These are phyloP conservation scores for Cladorrhinum sp. DNA, from an alignment of 2,329 filamentous ascomycete genomes.

Conservation along the genomic window DNA sequence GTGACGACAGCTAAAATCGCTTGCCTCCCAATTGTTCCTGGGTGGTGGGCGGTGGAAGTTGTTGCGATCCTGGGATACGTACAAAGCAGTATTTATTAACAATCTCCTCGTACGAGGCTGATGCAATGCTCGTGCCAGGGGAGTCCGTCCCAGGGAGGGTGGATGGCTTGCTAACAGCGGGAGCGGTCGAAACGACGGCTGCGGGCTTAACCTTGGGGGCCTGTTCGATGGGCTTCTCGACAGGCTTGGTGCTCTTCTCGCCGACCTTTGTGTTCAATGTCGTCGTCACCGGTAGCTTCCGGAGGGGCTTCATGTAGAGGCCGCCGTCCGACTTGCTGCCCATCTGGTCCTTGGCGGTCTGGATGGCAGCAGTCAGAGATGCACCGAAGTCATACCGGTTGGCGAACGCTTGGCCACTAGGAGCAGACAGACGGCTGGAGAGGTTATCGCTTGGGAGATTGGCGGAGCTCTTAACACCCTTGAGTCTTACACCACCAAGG, in stretches of 20 bases:
- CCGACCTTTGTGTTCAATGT: slow-evolving; percentile 7
- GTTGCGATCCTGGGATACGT: slow-evolving; percentile 59
- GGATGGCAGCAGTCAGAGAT: slow-evolving; percentile 81
- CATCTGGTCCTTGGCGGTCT: slow-evolving; percentile 64
- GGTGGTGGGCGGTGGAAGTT: slow-evolving; percentile 23
- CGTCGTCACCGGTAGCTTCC: slow-evolving; percentile 31
- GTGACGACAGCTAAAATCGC: slow-evolving; percentile 21
- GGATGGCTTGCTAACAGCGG: slow-evolving; percentile 16
- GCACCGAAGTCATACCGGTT: slow-evolving; percentile 95
- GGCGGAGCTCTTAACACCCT: slow-evolving; percentile 61
- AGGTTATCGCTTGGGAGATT: slow-evolving; percentile 63
- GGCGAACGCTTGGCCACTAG: slow-evolving; percentile 73
- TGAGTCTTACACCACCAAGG: slow-evolving; percentile 62
- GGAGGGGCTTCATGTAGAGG: slow-evolving; percentile 54
- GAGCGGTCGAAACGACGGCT: slow-evolving; percentile 26
- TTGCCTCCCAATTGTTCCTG: slow-evolving; percentile 28
- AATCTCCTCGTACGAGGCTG: slow-evolving; percentile 90
- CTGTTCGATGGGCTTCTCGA: slow-evolving; percentile 11
- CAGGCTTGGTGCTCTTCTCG: slow-evolving; percentile 12
- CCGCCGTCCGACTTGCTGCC: slow-evolving; percentile 57
- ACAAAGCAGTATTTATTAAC: slow-evolving; percentile 99
- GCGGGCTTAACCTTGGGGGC: background rate
- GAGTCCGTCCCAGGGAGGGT: slow-evolving; percentile 47
- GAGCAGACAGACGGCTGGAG: slow-evolving; percentile 48
- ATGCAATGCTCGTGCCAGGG: slow-evolving; percentile 62